These are phyloP conservation scores for Acanthamoeba lugdunensis DNA, from an alignment of 208 protist genomes.

Conservation along the genomic window DNA sequence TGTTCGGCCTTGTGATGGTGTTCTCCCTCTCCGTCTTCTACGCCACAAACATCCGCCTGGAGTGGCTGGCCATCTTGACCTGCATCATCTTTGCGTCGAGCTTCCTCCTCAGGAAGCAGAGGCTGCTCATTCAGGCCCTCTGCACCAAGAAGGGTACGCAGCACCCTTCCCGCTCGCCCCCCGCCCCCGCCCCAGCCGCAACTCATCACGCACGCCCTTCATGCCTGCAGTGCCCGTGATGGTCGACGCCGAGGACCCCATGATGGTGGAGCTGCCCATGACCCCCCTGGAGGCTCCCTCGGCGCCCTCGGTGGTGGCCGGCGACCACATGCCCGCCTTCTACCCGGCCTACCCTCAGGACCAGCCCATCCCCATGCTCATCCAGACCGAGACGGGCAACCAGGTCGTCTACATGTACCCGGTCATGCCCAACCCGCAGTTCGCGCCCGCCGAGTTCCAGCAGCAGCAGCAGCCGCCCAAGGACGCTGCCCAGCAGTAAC, in stretches of 20 bases:
- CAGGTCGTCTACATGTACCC: constrained; percentile 39
- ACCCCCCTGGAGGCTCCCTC: background rate
- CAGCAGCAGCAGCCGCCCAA: too few relatives aligned
- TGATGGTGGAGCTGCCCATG: background rate
- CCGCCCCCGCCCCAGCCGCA: background rate
- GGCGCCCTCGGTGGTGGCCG: background rate
- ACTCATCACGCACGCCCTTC: background rate
- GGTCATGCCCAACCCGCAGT: constrained; percentile 21
- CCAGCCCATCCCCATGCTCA: constrained; percentile 2
- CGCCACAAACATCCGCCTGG: background rate
- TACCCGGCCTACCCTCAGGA: background rate
- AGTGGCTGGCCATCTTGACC: background rate
- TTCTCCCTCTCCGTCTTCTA: constrained; percentile 49
- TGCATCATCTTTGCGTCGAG: background rate
- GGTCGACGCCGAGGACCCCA: background rate
- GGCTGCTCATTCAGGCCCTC: constrained; percentile 50
- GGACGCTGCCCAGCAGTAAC: too few relatives aligned
- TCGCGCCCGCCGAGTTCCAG: too few relatives aligned
- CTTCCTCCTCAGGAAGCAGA: constrained; percentile 56
- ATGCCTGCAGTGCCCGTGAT: background rate
- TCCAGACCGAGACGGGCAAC: constrained; percentile 9
- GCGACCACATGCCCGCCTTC: background rate
- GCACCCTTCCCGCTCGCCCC: background rate
- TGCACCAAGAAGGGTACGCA: constrained; percentile 9
- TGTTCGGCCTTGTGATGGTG: constrained; percentile 28